Conservation (phyloP, 164 flowering plant species). For the Macadamia tetraphylla region DNA sequence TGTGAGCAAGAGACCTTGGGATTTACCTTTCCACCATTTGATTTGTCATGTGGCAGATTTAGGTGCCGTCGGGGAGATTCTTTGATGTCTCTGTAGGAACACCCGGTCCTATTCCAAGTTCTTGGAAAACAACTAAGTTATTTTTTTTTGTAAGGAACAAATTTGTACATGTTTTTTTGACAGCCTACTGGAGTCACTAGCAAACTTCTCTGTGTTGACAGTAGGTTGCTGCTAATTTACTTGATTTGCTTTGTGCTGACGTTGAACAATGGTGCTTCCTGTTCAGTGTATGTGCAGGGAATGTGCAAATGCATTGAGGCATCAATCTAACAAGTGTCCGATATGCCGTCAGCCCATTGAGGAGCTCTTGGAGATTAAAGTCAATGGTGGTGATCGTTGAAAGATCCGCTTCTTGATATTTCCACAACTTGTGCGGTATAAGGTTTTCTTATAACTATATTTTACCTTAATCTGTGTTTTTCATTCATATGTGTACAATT, state of each 20-base stretch:
- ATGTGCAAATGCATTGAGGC: constrained; percentile 70
- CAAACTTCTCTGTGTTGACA: not conserved
- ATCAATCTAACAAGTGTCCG: constrained; percentile 73
- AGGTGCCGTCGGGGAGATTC: too few relatives aligned
- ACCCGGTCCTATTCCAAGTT: too few relatives aligned
- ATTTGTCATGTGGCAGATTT: too few relatives aligned
- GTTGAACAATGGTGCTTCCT: constrained; percentile 13
- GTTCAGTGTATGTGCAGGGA: constrained; percentile 83
- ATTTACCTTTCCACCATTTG: too few relatives aligned
- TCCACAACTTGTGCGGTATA: too few relatives aligned
- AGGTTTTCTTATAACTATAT: not conserved
- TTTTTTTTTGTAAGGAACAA: too few relatives aligned
- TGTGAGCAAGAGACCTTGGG: too few relatives aligned
- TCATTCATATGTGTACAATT: not conserved
- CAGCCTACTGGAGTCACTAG: not conserved
- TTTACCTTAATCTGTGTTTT: not conserved
- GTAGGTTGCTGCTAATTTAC: too few relatives aligned
- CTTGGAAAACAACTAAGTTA: too few relatives aligned
- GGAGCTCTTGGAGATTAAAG: constrained; percentile 70
- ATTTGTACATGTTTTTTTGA: not conserved
- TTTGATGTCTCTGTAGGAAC: too few relatives aligned
- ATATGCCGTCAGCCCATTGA: constrained; percentile 81
- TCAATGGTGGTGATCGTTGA: constrained; percentile 18
- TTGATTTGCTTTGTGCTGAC: not conserved
- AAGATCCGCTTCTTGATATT: not conserved